Evolutionary conservation across 352 stramenopile genomes (phyloP).

Genomic region (Globisporangium mamillatum): DNA sequence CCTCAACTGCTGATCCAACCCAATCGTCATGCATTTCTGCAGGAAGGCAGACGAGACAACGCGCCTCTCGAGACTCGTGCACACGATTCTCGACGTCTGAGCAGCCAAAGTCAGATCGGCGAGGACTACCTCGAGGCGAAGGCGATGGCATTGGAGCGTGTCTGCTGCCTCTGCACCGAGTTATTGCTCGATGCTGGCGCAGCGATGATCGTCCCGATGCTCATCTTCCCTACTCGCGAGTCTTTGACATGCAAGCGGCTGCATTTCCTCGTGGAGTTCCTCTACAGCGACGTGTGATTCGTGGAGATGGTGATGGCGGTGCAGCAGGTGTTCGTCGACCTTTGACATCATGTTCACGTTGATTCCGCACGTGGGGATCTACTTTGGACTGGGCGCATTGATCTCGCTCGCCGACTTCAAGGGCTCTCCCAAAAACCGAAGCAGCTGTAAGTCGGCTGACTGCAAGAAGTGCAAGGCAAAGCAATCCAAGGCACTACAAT

Average conservation of each 20-base stretch:
- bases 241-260: not conserved
- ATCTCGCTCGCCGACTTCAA: constrained; percentile 1
- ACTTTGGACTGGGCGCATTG: constrained; percentile 1
- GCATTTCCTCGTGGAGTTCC: not conserved
- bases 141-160: not conserved
- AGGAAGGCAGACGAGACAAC: not conserved
- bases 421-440: not conserved
- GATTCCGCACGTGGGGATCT: not conserved
- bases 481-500: not conserved
- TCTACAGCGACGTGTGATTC: not conserved
- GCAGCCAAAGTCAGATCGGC: not conserved
- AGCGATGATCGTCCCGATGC: not conserved
- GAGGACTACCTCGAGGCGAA: not conserved
- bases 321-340: not conserved
- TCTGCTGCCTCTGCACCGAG: not conserved
- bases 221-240: not conserved
- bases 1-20: not conserved
- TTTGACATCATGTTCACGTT: constrained; percentile 2
- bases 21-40: not conserved
- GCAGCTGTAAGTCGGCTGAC: not conserved
- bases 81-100: not conserved
- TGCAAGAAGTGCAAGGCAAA: not conserved
- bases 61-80: not conserved
- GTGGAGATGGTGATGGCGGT: constrained; percentile 1
- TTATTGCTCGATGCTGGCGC: not conserved